Evolutionary conservation across 768 basidiomycete genomes (phyloP), one percentile per base, ranked within the genome.

Genomic region (Leccinum disarticulatum): DNA sequence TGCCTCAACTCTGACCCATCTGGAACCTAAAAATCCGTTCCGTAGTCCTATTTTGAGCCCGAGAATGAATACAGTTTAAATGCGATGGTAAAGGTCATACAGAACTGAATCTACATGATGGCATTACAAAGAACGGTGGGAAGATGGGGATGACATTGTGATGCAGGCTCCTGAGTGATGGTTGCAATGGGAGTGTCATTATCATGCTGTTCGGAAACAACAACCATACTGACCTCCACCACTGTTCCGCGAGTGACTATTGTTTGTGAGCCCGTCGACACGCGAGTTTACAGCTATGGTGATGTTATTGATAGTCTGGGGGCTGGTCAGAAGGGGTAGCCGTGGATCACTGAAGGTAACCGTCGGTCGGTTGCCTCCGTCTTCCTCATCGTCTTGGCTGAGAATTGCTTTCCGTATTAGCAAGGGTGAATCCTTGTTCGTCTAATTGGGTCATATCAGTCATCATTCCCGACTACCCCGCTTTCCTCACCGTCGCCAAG

Each of bases 401-500:
- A 61, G 27, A 5, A 47, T 0, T n/a, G 52, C 53, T 61, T 2
- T 19, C 52, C 8, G 47, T 54, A 22, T 43, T 9, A 1, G 54
- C 22, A 8, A 58, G 56, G 54, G 27, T 35, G 1, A 57, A 28
- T n/a, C 3, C 25, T 6, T 28, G 10, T 11, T 59, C 59, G 3
- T 47, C 59, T 61, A 25, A 28, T 35, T 19, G 15, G 33, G 22
- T 36, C 10, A 3, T 8, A n/a, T 61, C 13, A 60, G 43, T 35
- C 11, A 17, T 19, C 3, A 54, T 54, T 28, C 10, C 3, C 2
- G 8, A n/a, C 25, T 27, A 13, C 7, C 7, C 0, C 2, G 35
- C 27, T 14, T 35, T 43, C 19, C 61, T 55, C 25, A 61, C 61
- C 54, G n/a, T 61, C 53, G 8, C 48, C 0, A 1, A 55, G 43